Percentiles rank a stretch among this genome's conserved stretches.
Conservation (phyloP, 2,329 filamentous ascomycete species). For the Pyricularia sp. region DNA sequence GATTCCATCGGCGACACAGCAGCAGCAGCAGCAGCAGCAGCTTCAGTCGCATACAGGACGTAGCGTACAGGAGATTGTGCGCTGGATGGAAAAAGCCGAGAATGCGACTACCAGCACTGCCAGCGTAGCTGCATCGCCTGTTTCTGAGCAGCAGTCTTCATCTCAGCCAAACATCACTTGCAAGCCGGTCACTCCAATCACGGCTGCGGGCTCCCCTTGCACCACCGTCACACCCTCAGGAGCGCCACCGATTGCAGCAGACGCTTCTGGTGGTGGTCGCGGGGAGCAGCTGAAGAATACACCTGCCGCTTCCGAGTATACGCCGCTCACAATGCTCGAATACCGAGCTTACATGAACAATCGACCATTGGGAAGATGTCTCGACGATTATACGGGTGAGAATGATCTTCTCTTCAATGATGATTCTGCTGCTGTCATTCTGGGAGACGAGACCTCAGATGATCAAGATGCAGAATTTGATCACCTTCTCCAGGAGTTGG, state of each 20-base stretch:
- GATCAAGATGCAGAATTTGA: too few species aligned
- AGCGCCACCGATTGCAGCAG: neutral
- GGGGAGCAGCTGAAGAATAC: too few species aligned
- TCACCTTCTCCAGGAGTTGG: too few species aligned
- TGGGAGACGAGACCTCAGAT: too few species aligned
- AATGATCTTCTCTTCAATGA: neutral
- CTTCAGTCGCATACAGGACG: neutral
- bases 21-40: neutral
- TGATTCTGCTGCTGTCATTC: too few species aligned
- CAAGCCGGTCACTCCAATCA: neutral
- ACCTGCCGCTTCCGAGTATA: constrained; percentile 11
- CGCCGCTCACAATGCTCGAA: constrained; percentile 20
- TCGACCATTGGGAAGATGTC: constrained; percentile 19
- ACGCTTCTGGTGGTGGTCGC: neutral
- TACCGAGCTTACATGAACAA: constrained; percentile 22
- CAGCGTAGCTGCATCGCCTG: neutral
- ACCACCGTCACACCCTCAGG: neutral
- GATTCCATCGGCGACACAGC: neutral
- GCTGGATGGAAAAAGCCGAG: neutral
- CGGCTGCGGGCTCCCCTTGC: neutral
- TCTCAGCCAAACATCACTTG: neutral
- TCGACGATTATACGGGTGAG: constrained; percentile 13
- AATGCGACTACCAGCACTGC: neutral
- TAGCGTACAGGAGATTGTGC: neutral
- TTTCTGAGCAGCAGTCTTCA: neutral